These are phyloP conservation scores for Claviceps quebecensis DNA, from an alignment of 2,329 filamentous ascomycete species.

Conservation along the genomic window DNA sequence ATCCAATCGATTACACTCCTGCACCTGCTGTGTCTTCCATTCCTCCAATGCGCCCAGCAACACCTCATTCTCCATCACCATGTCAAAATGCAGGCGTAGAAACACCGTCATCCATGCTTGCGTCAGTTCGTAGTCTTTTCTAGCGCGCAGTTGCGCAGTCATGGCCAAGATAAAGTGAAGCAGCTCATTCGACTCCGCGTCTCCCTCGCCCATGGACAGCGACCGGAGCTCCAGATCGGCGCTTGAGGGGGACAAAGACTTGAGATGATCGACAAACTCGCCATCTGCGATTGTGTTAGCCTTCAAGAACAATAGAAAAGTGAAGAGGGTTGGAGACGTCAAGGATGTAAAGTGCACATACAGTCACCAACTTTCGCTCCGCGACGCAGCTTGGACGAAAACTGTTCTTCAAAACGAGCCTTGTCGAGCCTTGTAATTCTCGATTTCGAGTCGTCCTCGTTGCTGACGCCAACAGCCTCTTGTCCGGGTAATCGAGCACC, in stretches of 20 bases:
- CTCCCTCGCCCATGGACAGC: constrained; percentile 36
- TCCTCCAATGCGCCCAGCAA: constrained; percentile 46
- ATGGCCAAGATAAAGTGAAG: constrained; percentile 69
- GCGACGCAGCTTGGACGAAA: constrained; percentile 41
- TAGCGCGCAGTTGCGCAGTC: constrained; percentile 51
- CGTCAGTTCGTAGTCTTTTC: constrained; percentile 80
- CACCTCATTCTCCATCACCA: constrained; percentile 34
- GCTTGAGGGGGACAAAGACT: constrained; percentile 66
- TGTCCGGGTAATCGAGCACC: constrained; percentile 26
- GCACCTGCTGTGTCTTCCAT: constrained; percentile 62
- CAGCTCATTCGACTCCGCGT: constrained; percentile 51
- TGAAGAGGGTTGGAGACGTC: neutral
- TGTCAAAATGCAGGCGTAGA: constrained; percentile 58
- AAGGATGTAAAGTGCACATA: constrained; percentile 22
- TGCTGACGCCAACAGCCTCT: constrained; percentile 17
- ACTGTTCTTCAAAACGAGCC: constrained; percentile 40
- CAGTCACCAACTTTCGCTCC: constrained; percentile 45
- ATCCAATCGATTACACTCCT: constrained; percentile 56
- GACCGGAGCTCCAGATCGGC: constrained; percentile 87
- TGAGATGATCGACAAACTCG: constrained; percentile 63
- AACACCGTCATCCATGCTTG: constrained; percentile 98
- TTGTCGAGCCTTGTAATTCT: constrained; percentile 56
- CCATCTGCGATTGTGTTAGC: constrained; percentile 31
- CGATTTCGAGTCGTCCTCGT: constrained; percentile 37
- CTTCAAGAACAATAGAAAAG: constrained; percentile 4